phyloP scores from a whole-genome alignment of 139 green algal genomes.

The Bryopsis sp. region DNA sequence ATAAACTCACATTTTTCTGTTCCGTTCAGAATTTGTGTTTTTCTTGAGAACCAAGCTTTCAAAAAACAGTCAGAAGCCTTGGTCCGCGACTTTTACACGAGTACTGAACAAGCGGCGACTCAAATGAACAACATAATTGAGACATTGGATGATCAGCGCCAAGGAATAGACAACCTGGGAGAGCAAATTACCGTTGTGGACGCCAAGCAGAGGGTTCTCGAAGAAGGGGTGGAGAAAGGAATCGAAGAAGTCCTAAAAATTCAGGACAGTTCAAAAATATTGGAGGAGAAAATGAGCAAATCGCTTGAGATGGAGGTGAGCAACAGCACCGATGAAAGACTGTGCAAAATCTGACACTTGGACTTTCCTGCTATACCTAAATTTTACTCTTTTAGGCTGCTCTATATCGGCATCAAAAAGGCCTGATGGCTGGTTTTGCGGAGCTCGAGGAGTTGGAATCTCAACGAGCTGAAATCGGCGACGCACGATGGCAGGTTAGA shows the following conservation, averaged over 20 bases:
- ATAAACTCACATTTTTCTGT: neutral
- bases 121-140: neutral
- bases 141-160: neutral
- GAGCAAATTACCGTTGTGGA: neutral
- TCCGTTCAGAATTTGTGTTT: neutral
- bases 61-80: neutral
- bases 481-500: too few relatives aligned
- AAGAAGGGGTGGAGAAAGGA: neutral
- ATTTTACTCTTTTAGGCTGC: too few relatives aligned
- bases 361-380: too few relatives aligned
- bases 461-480: too few relatives aligned
- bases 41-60: neutral
- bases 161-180: neutral
- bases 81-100: neutral
- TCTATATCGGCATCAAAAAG: too few relatives aligned
- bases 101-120: neutral
- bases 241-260: neutral
- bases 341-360: too few relatives aligned
- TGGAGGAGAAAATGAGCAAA: slow-evolving; percentile 2
- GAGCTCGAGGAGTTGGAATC: too few relatives aligned
- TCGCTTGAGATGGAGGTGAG: neutral
- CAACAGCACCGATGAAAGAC: too few relatives aligned
- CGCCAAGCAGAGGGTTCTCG: neutral
- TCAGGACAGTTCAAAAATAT: neutral
- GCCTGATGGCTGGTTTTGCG: too few relatives aligned